Percentiles rank a stretch among this genome's conserved stretches.
phyloP scores from a whole-genome alignment of 768 basidiomycete species.

The Kwoniella newhampshirensis region DNA sequence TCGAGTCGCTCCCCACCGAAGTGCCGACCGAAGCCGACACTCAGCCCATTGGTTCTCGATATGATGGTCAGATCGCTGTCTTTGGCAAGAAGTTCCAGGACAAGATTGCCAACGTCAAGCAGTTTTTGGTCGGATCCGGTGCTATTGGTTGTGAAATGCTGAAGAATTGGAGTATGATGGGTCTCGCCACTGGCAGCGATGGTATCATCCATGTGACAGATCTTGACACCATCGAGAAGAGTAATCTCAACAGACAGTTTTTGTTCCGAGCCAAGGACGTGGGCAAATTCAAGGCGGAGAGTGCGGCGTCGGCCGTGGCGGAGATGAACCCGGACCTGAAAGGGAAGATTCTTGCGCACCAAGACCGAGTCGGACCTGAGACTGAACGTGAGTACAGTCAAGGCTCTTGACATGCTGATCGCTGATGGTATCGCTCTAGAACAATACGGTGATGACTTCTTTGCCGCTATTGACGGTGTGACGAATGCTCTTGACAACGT shows the following conservation, averaged over 20 bases:
- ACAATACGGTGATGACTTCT: conserved; percentile 85
- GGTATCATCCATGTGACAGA: conserved; percentile 92
- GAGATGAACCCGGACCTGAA: conserved; percentile 93
- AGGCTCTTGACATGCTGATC: background rate
- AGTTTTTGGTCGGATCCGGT: conserved; percentile 98
- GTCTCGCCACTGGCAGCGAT: conserved; percentile 71
- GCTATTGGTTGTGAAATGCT: conserved; percentile 99
- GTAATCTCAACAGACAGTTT: conserved; percentile 96
- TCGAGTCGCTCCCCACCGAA: conserved; percentile 80
- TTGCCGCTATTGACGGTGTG: conserved; percentile 80
- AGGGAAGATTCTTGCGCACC: conserved; percentile 81
- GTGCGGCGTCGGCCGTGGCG: conserved; percentile 81
- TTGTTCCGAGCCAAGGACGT: conserved; percentile 94
- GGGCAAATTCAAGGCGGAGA: conserved; percentile 95
- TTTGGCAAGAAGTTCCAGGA: conserved; percentile 91
- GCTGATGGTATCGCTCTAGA: conserved; percentile 59
- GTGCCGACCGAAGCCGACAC: conserved; percentile 80
- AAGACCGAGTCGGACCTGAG: conserved; percentile 87
- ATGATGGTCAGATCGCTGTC: conserved; percentile 93
- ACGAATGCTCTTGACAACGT: conserved; percentile 98
- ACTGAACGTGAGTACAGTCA: conserved; percentile 73
- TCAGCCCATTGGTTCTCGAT: conserved; percentile 75
- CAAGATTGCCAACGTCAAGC: conserved; percentile 81
- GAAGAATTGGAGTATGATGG: conserved; percentile 99
- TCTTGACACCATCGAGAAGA: conserved; percentile 98